These are phyloP conservation scores for Neostapfia colusana DNA, from an alignment of 176 grass and related monocot genomes.

Conservation along the genomic window DNA sequence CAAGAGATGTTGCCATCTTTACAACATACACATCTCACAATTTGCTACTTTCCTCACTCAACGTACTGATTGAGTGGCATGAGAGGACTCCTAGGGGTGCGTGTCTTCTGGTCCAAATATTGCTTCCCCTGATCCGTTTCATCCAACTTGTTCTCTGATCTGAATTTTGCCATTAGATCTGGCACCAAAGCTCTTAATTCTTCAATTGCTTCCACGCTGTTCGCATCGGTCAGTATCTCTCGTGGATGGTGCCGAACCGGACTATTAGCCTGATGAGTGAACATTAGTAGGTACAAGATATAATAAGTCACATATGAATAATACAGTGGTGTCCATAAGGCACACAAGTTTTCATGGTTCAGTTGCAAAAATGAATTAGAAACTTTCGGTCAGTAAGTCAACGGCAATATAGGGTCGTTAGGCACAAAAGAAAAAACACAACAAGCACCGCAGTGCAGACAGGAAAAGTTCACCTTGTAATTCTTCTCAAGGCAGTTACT, in stretches of 20 bases:
- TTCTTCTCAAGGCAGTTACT: constrained; percentile 58
- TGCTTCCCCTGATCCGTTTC: constrained; percentile 46
- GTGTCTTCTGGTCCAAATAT: constrained; percentile 27
- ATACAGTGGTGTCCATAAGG: neutral
- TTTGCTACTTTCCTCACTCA: neutral
- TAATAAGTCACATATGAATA: neutral
- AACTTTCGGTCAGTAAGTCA: neutral
- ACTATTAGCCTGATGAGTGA: constrained; percentile 55
- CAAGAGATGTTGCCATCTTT: constrained; percentile 52
- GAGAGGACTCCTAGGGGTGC: constrained; percentile 69
- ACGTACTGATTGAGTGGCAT: constrained; percentile 55
- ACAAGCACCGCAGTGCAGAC: neutral
- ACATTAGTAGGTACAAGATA: neutral
- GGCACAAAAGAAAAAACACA: neutral
- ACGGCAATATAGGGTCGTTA: neutral
- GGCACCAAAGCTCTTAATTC: constrained; percentile 48
- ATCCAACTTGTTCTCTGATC: constrained; percentile 42
- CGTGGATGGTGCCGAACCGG: constrained; percentile 39
- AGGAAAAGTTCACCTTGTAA: constrained; percentile 55
- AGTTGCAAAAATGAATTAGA: neutral
- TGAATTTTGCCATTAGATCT: constrained; percentile 57
- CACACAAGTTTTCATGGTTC: neutral
- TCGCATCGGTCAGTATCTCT: constrained; percentile 28
- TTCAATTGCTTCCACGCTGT: constrained; percentile 59
- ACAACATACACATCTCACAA: constrained; percentile 20